Evolutionary conservation across 257 asterid species (phyloP).

Genomic region (Pogostemon cablin): DNA sequence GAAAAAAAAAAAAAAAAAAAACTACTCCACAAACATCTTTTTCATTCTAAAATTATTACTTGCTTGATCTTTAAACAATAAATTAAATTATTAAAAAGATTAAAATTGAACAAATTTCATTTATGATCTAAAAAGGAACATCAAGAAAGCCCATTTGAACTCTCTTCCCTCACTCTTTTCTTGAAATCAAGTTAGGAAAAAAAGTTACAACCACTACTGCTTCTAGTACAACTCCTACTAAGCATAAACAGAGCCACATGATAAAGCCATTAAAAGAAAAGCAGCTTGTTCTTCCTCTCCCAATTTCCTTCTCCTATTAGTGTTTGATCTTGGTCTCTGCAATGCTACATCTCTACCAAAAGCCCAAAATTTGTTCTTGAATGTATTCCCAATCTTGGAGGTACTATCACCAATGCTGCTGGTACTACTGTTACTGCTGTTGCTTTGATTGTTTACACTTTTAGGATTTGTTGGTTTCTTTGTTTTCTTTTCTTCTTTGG

Average conservation of each 20-base stretch:
- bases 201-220: slow-evolving; percentile 38
- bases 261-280: slow-evolving; percentile 75
- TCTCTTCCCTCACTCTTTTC: slow-evolving; percentile 2
- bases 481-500: slow-evolving; percentile 68
- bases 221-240: slow-evolving; percentile 42
- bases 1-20: background rate
- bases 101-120: slow-evolving; percentile 32
- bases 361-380: slow-evolving; percentile 53
- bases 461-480: slow-evolving; percentile 52
- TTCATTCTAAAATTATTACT: background rate
- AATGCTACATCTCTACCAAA: slow-evolving; percentile 68
- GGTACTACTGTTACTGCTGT: slow-evolving; percentile 45
- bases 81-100: background rate
- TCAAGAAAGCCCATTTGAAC: slow-evolving; percentile 34
- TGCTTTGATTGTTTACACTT: slow-evolving; percentile 32
- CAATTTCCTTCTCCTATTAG: slow-evolving; percentile 59
- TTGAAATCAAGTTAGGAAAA: slow-evolving; percentile 15
- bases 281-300: slow-evolving; percentile 97
- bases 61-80: slow-evolving; percentile 16
- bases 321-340: slow-evolving; percentile 83
- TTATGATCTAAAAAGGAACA: slow-evolving; percentile 38
- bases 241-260: slow-evolving; percentile 89
- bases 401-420: slow-evolving; percentile 64
- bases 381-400: slow-evolving; percentile 40
- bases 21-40: background rate